A percentile compares a stretch with the other conserved stretches of the same genome.
Conservation (phyloP, 2,329 filamentous ascomycete genomes). For the Hirsutella minnesotensis region DNA sequence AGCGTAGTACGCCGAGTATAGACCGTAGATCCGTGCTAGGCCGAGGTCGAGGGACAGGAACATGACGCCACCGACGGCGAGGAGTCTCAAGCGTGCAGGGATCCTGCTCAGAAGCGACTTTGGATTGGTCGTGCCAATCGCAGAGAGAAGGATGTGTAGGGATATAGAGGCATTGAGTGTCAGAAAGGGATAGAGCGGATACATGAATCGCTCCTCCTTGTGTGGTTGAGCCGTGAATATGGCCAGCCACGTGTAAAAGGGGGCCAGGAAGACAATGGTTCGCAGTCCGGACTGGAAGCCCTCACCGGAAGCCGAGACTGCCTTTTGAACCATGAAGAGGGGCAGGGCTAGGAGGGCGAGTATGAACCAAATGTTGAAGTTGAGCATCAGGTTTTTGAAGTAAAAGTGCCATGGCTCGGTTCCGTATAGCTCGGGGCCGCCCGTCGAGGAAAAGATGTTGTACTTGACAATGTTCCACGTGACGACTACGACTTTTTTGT, state of each 20-base stretch:
- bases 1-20: slow-evolving; percentile 73
- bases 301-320: slow-evolving; percentile 46
- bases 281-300: slow-evolving; percentile 61
- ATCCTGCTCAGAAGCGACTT: slow-evolving; percentile 58
- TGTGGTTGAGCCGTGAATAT: slow-evolving; percentile 91
- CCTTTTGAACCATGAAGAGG: slow-evolving; percentile 61
- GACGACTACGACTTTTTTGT: slow-evolving; percentile 64
- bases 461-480: slow-evolving; percentile 91
- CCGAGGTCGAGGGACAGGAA: slow-evolving; percentile 54
- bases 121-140: slow-evolving; percentile 59
- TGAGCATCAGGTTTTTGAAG: slow-evolving; percentile 76
- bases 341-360: slow-evolving; percentile 66
- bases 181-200: slow-evolving; percentile 84
- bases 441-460: slow-evolving; percentile 76
- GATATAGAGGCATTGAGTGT: slow-evolving; percentile 79
- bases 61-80: slow-evolving; percentile 46
- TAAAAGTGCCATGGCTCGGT: slow-evolving; percentile 98
- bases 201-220: slow-evolving; percentile 99
- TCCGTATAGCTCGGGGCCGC: slow-evolving; percentile 85
- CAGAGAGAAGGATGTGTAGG: slow-evolving; percentile 66
- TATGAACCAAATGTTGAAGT: slow-evolving; percentile 92
- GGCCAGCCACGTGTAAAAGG: slow-evolving; percentile 88
- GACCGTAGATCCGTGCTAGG: slow-evolving; percentile 60
- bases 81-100: slow-evolving; percentile 62
- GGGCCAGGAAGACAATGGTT: slow-evolving; percentile 64